Percentiles rank a stretch among this genome's conserved stretches.
phyloP scores from a whole-genome alignment of 2,329 filamentous ascomycete species.

The Aspergillus phoenicis region DNA sequence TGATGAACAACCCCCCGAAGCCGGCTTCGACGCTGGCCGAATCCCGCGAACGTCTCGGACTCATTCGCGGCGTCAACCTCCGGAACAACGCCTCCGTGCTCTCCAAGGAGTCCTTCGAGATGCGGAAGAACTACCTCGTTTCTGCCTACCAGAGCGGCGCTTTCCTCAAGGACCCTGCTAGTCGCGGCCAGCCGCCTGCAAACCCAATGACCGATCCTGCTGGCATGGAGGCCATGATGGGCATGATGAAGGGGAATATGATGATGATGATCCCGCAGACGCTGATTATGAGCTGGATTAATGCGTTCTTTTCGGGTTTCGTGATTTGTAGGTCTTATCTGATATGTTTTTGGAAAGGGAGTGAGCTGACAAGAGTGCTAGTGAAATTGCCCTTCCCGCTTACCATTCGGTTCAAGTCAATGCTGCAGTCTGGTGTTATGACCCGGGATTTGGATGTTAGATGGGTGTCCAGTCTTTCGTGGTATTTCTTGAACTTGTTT shows the following conservation, averaged over 20 bases:
- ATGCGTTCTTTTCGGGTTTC: conserved; percentile 97
- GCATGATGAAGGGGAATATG: conserved; percentile 99
- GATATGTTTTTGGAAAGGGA: neutral
- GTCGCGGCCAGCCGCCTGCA: conserved; percentile 79
- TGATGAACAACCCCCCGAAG: conserved; percentile 84
- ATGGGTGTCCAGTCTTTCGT: conserved; percentile 98
- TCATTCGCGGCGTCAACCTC: conserved; percentile 81
- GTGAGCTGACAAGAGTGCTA: conserved; percentile 32
- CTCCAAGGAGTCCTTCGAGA: conserved; percentile 73
- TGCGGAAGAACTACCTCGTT: conserved; percentile 78
- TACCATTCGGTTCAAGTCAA: conserved; percentile 98
- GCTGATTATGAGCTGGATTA: conserved; percentile 99
- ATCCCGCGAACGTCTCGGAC: conserved; percentile 77
- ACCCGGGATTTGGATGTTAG: conserved; percentile 94
- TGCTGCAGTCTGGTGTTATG: conserved; percentile 95
- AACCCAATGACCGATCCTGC: conserved; percentile 96
- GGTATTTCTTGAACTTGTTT: conserved; percentile 98
- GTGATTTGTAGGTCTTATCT: conserved; percentile 74
- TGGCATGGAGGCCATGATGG: conserved; percentile 99
- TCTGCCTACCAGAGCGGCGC: conserved; percentile 80
- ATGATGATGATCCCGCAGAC: conserved; percentile 99
- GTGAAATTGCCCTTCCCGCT: conserved; percentile 97
- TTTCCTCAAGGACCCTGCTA: conserved; percentile 87
- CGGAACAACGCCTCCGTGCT: conserved; percentile 82
- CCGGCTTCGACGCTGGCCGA: conserved; percentile 63